Evolutionary conservation across 441 rosid species (phyloP), one percentile per base, ranked within the genome.

Genomic region (Gossypium gossypioides): DNA sequence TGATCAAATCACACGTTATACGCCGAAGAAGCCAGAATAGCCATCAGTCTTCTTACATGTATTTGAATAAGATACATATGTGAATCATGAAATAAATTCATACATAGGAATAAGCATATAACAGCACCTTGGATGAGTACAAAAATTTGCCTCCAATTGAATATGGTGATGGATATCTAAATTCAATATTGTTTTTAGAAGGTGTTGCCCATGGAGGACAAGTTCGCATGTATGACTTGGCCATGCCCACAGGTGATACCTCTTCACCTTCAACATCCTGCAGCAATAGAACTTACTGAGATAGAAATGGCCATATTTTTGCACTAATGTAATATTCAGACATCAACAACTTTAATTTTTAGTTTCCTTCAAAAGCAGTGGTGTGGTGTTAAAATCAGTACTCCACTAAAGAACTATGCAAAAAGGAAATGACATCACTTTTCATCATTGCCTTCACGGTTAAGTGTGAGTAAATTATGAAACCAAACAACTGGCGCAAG

Each of bases 151-250:
- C 77, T 64, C 87, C 78, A 55, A 72, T 64, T 73, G 82, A 74
- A 79, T 64, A 75, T 7, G 82, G 81, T 27, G 89, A 80, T 70
- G 88, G 81, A 40, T 88, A 82, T 76, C 37, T 74, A 27, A 77
- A 77, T 59, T 81, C 89, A 50, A 60, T 78, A 65, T 67, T 75
- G 59, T 72, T 86, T 6, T 24, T 71, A 42, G 86, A 74, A 5
- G 91, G 92, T 76, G 97, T 89, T 62, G 91, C 84, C 96, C 96
- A 88, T 6, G 89, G 82, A 59, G 87, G 86, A 52, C 91, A 89
- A 48, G 77, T 83, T 78, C 24, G 90, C 97, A 92, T 94, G 77
- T 81, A 94, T 25, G 91, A 87, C 85, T 83, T 92, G 78, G 97
- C 97, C 81, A 90, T 48, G 60, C 89, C 90, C 59, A 84, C 93